Percentiles rank a stretch among this genome's conserved stretches.
Evolutionary conservation across 1,284 basidiomycete species (phyloP).

Genomic region (Rhodotorula sp.): DNA sequence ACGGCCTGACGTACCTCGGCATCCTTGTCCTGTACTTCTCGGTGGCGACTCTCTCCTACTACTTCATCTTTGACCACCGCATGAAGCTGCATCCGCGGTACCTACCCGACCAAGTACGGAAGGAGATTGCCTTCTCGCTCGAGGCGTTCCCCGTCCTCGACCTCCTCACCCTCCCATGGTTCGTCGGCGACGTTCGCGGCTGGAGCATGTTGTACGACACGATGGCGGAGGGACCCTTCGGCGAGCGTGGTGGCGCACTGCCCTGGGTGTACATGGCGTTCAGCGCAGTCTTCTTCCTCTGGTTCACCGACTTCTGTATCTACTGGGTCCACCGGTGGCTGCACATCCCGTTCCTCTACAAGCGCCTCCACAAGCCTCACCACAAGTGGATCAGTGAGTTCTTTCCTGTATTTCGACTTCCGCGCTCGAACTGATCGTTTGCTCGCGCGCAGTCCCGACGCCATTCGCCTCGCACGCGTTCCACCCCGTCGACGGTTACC

Average conservation of each 20-base stretch:
- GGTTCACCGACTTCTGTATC: conserved; percentile 88
- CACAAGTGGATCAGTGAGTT: conserved; percentile 94
- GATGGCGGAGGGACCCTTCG: conserved; percentile 56
- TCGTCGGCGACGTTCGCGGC: conserved; percentile 86
- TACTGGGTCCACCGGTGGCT: conserved; percentile 94
- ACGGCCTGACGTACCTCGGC: conserved; percentile 68
- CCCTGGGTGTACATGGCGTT: conserved; percentile 50
- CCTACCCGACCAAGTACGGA: conserved; percentile 77
- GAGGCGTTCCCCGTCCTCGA: conserved; percentile 66
- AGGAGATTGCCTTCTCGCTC: conserved; percentile 77
- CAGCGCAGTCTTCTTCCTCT: conserved; percentile 60
- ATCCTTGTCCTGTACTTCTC: conserved; percentile 63
- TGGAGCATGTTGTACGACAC: conserved; percentile 76
- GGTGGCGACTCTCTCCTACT: conserved; percentile 80
- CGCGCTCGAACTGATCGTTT: conserved; percentile 4
- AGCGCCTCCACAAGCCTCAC: conserved; percentile 67
- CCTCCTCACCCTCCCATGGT: conserved; percentile 86
- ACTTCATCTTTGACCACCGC: conserved; percentile 87
- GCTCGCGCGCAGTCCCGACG: conserved; percentile 71
- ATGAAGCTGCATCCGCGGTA: conserved; percentile 93
- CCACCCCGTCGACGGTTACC: conserved; percentile 92
- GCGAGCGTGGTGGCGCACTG: conserved; percentile 54
- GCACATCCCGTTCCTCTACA: conserved; percentile 85
- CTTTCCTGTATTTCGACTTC: background rate
- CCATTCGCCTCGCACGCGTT: conserved; percentile 97